phyloP scores from a whole-genome alignment of 2,329 filamentous ascomycete genomes.

The Aspergillus sp. region DNA sequence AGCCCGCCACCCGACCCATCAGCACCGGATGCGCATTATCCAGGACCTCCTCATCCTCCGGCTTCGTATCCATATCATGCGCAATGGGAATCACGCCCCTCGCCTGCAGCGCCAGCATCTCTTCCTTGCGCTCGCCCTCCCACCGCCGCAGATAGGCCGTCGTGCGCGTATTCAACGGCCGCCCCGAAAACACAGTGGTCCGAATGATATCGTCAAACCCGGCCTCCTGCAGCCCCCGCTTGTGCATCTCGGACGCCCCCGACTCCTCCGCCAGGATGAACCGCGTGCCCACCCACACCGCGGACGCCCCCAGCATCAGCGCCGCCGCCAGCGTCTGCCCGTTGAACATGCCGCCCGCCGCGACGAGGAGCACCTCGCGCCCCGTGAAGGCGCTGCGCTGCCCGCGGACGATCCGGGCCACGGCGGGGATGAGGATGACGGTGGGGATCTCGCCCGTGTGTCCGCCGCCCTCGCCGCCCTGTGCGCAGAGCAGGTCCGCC shows the following conservation, averaged over 20 bases:
- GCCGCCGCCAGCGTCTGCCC: slow-evolving; percentile 86
- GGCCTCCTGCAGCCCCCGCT: slow-evolving; percentile 89
- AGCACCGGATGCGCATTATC: slow-evolving; percentile 88
- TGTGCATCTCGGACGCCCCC: slow-evolving; percentile 87
- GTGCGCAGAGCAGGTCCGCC: slow-evolving; percentile 95
- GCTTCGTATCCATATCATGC: slow-evolving; percentile 83
- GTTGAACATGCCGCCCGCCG: slow-evolving; percentile 91
- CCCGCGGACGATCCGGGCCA: slow-evolving; percentile 76
- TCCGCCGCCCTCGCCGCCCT: slow-evolving; percentile 95
- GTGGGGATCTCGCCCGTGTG: slow-evolving; percentile 95
- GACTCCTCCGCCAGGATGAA: slow-evolving; percentile 95
- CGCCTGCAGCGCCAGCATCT: slow-evolving; percentile 87
- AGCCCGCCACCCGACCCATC: slow-evolving; percentile 95
- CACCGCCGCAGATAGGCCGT: slow-evolving; percentile 46
- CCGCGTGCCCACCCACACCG: slow-evolving; percentile 94
- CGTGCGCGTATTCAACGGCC: slow-evolving; percentile 7
- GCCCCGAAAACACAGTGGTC: slow-evolving; percentile 90
- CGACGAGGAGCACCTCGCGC: slow-evolving; percentile 83
- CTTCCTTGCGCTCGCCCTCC: slow-evolving; percentile 84
- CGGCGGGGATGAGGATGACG: slow-evolving; percentile 85
- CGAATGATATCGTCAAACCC: slow-evolving; percentile 94
- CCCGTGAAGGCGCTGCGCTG: slow-evolving; percentile 85
- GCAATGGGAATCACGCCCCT: slow-evolving; percentile 94
- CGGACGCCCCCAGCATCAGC: slow-evolving; percentile 87
- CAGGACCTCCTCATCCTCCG: slow-evolving; percentile 74